Percentiles rank a stretch among this genome's conserved stretches.
phyloP scores from a whole-genome alignment of 2,329 filamentous ascomycete genomes.

The Fusarium multiceps region DNA sequence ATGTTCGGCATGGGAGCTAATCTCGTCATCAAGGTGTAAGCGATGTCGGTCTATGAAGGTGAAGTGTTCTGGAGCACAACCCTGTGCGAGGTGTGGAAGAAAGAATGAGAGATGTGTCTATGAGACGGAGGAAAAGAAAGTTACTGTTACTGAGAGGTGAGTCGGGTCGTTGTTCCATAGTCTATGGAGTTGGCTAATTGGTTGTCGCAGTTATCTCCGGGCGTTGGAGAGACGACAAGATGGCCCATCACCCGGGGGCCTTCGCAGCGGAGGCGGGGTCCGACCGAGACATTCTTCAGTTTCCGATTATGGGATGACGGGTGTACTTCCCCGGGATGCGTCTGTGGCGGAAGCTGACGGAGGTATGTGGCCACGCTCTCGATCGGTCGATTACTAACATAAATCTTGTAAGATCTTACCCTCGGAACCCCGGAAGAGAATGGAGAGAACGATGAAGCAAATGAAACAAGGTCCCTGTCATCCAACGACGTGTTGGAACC shows the following conservation, averaged over 20 bases:
- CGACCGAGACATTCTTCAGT: slow-evolving; percentile 32
- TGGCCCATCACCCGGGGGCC: slow-evolving; percentile 14
- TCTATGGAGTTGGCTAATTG: background rate
- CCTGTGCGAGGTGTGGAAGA: slow-evolving; percentile 41
- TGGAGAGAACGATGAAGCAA: background rate
- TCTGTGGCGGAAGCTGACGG: slow-evolving; percentile 2
- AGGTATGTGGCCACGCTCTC: background rate
- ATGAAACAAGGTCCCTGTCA: background rate
- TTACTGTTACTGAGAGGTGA: slow-evolving; percentile 43
- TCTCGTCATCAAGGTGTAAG: slow-evolving; percentile 33
- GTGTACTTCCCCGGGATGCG: background rate
- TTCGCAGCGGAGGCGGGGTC: background rate
- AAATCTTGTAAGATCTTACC: background rate
- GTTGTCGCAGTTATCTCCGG: slow-evolving; percentile 35
- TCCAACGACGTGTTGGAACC: slow-evolving; percentile 36
- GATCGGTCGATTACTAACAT: background rate
- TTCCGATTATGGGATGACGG: slow-evolving; percentile 31
- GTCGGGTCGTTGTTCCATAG: background rate
- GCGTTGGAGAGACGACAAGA: slow-evolving; percentile 39
- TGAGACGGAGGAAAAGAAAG: slow-evolving; percentile 41
- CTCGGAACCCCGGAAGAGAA: slow-evolving; percentile 24
- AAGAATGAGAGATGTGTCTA: slow-evolving; percentile 43
- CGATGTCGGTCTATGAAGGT: slow-evolving; percentile 46
- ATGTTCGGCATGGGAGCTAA: slow-evolving; percentile 9
- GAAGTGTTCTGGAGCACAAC: slow-evolving; percentile 43